Base-by-base conservation (phyloP, 192 early-diverging fungal genomes). In the Spinellus fusiger region DNA sequence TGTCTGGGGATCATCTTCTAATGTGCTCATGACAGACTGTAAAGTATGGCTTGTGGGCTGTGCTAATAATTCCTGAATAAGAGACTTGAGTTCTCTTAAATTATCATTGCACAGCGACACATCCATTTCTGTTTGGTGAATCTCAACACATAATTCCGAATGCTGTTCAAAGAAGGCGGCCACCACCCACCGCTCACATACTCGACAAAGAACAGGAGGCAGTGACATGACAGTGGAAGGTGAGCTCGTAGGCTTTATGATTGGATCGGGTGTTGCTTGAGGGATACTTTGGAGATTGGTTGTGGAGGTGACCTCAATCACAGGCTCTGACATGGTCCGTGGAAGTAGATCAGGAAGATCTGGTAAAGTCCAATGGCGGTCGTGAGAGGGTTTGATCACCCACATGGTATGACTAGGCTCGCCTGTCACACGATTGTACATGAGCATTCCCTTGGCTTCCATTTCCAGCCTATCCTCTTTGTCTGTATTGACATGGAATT, bases 401-500 rank as follows among this genome's bases (percentile, higher is more conserved):
- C 90, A 93, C 71, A 93, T 84, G 1, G 83, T 86, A 57, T 86
- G 89, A 44, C 79, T 76, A 1, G 86, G 82, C 9, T 76, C 68
- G 13, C 75, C 73, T 15, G 84, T 83, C 0, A 74, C 73, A 23
- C 86, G 74, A 64, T 93, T 85, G 53, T 87, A 84, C 65, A 86
- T 85, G 8, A 92, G 65, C 86, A 93, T 91, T 15, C 91, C 91
- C 60, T 92, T 87, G 20, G 83, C 90, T 69, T 90, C 84, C 78
- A 93, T 89, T 37, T 86, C 80, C 44, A 91, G 61, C n/a, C n/a
- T 44, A 22, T 61, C 59, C 0, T 58, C 61, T 0, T 56, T 54
- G 16, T 69, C 56, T 25, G 56, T 57, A 5, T 59, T 62, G 5
- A 61, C 38, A 34, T 71, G 70, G 62, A 87, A 91, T 3, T 64